These are phyloP conservation scores for Arthrobotrys entomopaga DNA, from an alignment of 2,329 filamentous ascomycete genomes.

Conservation along the genomic window DNA sequence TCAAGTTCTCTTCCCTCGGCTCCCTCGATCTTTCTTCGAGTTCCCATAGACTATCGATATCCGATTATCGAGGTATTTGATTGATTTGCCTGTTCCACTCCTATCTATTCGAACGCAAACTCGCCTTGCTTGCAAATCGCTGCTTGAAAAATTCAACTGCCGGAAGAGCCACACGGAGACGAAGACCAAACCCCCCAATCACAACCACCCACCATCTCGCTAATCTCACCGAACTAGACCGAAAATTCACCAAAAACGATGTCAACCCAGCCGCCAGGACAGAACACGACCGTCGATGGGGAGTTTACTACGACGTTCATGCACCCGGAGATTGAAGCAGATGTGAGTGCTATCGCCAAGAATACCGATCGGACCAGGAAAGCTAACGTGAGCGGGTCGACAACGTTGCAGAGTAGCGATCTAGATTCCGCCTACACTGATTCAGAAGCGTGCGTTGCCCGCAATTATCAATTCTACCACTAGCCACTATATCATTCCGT, in stretches of 20 bases:
- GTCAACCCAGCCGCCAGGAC: slow-evolving; percentile 18
- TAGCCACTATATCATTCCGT: too few relatives aligned
- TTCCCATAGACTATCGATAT: too few relatives aligned
- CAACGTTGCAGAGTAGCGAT: slow-evolving; percentile 32
- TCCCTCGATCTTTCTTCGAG: too few relatives aligned
- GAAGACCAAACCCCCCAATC: slow-evolving; percentile 15
- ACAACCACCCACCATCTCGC: slow-evolving; percentile 22
- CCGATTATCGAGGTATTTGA: too few relatives aligned
- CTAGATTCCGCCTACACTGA: slow-evolving; percentile 33
- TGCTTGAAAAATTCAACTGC: too few relatives aligned
- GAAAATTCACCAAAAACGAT: slow-evolving; percentile 16
- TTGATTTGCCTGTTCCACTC: too few relatives aligned
- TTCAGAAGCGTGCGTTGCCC: slow-evolving; percentile 29
- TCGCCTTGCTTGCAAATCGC: too few relatives aligned
- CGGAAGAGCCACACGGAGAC: too few relatives aligned
- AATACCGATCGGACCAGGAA: neutral
- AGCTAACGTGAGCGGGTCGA: neutral
- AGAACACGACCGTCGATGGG: slow-evolving; percentile 9
- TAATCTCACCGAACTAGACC: slow-evolving; percentile 23
- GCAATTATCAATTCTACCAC: neutral
- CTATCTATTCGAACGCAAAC: too few relatives aligned
- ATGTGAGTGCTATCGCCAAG: slow-evolving; percentile 14
- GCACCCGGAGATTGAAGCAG: slow-evolving; percentile 44
- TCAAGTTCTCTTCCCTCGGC: too few relatives aligned
- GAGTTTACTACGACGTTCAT: slow-evolving; percentile 28